These are phyloP conservation scores for Corylus americana DNA, from an alignment of 306 rosid genomes.

Conservation along the genomic window DNA sequence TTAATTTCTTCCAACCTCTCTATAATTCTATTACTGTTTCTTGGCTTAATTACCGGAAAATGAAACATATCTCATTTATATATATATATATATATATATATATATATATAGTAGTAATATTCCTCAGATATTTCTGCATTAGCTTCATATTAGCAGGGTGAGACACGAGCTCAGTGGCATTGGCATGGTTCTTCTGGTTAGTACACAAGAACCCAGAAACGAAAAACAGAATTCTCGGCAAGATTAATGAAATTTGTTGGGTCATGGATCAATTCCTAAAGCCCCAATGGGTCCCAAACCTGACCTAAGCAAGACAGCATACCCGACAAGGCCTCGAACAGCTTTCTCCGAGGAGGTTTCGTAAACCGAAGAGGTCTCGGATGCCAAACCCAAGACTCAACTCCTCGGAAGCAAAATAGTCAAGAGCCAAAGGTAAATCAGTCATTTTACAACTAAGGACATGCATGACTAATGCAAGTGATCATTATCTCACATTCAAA, in stretches of 20 bases:
- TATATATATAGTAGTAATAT: not conserved
- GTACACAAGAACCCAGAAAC: conserved; percentile 28
- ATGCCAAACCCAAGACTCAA: too few relatives aligned
- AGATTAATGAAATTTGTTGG: conserved; percentile 23
- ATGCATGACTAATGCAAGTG: too few relatives aligned
- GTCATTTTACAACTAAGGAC: too few relatives aligned
- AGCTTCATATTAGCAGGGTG: conserved; percentile 52
- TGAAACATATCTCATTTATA: not conserved
- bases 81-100: not conserved
- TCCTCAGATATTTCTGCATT: conserved; percentile 39
- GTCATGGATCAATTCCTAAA: not conserved
- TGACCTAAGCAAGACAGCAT: too few relatives aligned
- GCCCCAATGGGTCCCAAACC: too few relatives aligned
- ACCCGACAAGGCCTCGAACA: too few relatives aligned
- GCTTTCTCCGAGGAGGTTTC: too few relatives aligned
- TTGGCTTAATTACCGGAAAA: not conserved
- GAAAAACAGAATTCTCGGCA: conserved; percentile 30
- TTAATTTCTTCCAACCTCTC: not conserved
- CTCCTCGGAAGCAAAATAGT: too few relatives aligned
- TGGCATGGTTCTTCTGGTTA: conserved; percentile 59
- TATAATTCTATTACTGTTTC: not conserved
- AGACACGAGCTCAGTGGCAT: conserved; percentile 50
- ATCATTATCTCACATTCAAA: too few relatives aligned
- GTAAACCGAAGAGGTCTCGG: too few relatives aligned
- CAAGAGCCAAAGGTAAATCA: too few relatives aligned